A percentile compares a stretch with the other conserved stretches of the same genome.
Evolutionary conservation across 2,329 filamentous ascomycete genomes (phyloP).

Genomic region (Penicillium sp.): DNA sequence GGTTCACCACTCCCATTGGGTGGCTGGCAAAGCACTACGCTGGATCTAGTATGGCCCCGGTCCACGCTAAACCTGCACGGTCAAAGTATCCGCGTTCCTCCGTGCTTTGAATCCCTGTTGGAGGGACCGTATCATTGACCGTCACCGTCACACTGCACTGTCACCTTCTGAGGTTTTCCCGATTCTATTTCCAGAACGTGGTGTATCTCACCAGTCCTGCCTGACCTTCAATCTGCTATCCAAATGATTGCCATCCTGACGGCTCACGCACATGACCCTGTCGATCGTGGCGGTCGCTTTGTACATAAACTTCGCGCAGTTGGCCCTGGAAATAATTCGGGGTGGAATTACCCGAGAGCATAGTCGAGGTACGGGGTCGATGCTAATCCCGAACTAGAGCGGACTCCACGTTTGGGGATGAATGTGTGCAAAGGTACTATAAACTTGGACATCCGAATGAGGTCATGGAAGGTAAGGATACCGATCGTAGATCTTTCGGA

Average conservation of each 20-base stretch:
- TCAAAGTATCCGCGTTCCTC: neutral
- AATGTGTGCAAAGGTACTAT: slow-evolving; percentile 5
- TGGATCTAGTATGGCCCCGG: neutral
- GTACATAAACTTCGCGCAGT: neutral
- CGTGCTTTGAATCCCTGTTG: slow-evolving; percentile 1
- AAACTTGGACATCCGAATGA: neutral
- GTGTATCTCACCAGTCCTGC: neutral
- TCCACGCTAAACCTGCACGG: neutral
- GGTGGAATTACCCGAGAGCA: slow-evolving; percentile 6
- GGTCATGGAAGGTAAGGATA: slow-evolving; percentile 12
- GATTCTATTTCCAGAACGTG: slow-evolving; percentile 8
- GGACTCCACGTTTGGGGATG: neutral
- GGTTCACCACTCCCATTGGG: slow-evolving; percentile 19
- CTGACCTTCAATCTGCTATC: neutral
- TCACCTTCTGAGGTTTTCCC: slow-evolving; percentile 19
- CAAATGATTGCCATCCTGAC: neutral
- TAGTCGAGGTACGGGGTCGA: neutral
- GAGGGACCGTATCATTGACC: slow-evolving; percentile 14
- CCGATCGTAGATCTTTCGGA: neutral
- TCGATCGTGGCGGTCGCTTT: slow-evolving; percentile 15
- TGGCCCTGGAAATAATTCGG: neutral
- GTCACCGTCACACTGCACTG: slow-evolving; percentile 32
- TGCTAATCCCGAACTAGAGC: neutral
- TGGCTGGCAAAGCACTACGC: neutral
- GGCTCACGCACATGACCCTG: slow-evolving; percentile 6